These are phyloP conservation scores for Cladosporium sp. DNA, from an alignment of 2,329 filamentous ascomycete genomes.

Conservation along the genomic window DNA sequence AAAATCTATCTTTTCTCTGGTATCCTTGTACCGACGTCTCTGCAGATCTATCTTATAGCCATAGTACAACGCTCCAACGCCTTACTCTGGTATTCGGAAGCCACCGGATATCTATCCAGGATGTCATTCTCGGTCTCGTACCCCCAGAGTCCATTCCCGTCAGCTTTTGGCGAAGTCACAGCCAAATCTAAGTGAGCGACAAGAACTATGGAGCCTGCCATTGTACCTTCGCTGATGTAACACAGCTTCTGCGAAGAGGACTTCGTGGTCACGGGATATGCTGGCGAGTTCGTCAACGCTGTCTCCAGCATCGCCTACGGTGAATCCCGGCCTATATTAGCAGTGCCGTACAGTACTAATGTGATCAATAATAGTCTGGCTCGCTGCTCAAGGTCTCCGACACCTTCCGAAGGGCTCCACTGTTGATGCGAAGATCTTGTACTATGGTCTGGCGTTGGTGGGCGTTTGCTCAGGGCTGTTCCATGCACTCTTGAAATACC, in stretches of 20 bases:
- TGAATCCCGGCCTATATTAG: too few relatives aligned
- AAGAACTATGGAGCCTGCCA: not conserved
- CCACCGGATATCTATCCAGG: not conserved
- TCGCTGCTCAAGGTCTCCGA: not conserved
- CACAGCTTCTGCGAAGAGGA: slow-evolving; percentile 3
- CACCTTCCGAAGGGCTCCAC: not conserved
- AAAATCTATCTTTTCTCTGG: not conserved
- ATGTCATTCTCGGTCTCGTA: not conserved
- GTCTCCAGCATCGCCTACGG: not conserved
- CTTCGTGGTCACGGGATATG: not conserved
- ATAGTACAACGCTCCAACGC: too few relatives aligned
- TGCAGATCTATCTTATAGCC: too few relatives aligned
- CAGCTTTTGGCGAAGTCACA: not conserved
- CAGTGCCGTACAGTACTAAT: not conserved
- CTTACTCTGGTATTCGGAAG: too few relatives aligned
- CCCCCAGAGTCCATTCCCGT: not conserved
- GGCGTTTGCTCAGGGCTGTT: not conserved
- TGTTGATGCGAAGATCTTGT: not conserved
- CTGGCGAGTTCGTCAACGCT: not conserved
- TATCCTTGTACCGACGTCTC: not conserved
- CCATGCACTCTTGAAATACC: not conserved
- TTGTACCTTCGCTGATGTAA: not conserved
- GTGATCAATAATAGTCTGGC: not conserved
- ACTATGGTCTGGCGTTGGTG: not conserved
- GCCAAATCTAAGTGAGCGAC: not conserved